Evolutionary conservation across 2,329 filamentous ascomycete species (phyloP), one percentile per base, ranked within the genome.

Genomic region (Hypocrella siamensis): DNA sequence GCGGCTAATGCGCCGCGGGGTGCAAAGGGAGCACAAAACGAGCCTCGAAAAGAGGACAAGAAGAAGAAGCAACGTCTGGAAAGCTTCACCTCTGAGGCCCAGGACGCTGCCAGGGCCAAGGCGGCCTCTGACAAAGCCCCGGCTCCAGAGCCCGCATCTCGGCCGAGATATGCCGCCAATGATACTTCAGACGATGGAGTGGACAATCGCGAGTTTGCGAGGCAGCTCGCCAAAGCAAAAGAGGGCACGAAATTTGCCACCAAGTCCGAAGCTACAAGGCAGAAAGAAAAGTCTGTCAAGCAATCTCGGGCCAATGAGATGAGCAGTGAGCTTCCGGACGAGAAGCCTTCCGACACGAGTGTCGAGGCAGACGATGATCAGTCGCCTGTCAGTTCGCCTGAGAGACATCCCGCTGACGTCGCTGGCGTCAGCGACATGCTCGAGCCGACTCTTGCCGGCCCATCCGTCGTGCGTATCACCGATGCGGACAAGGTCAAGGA

Each of bases 361-460:
- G 78, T 66, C 19, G 82, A 88, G 48, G 81, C 76, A 11, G 83
- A 90, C 45, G 81, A 92, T 46, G 83, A 93, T 46, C 61, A 78
- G 45, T 85, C 84, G 3, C 65, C 79, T 6, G 64, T 67, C 35
- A 63, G 64, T 28, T 86, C 82, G 9, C 79, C 83, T 19, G 61
- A 70, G 31, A 58, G 67, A 16, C 51, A 45, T 22, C 61, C 70
- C n/a, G 63, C 61, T 11, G 65, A 70, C 35, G 66, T 70, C 37
- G 73, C 69, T 33, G 81, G 81, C 49, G 73, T 94, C 35, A 79
- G 79, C 33, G 88, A 94, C 56, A 96, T 96, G 88, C 75, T 96
- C 12, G 85, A 93, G 56, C 63, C 79, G 30, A 58, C 70, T 27
- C 54, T 70, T 3, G 52, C 73, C 25, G 79, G 73, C 33, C 79